phyloP scores from a whole-genome alignment of 805 yeast species.

The Ogataea zsoltii region DNA sequence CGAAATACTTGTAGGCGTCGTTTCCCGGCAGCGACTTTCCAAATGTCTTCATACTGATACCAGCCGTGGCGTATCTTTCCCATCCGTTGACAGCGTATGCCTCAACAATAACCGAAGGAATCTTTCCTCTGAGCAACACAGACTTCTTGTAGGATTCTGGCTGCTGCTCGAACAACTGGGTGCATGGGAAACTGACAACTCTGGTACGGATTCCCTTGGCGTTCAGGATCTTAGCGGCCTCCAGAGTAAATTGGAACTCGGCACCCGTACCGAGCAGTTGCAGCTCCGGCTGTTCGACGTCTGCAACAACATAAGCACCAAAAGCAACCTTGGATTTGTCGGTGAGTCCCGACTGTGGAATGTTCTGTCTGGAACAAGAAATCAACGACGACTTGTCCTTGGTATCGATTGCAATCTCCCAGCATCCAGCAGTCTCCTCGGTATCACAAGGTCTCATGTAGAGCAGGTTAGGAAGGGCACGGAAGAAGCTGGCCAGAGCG shows the following conservation, averaged over 20 bases:
- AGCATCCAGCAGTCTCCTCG: constrained; percentile 82
- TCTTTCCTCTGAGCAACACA: constrained; percentile 84
- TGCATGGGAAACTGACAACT: constrained; percentile 92
- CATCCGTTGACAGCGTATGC: constrained; percentile 90
- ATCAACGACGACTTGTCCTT: constrained; percentile 67
- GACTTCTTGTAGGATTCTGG: constrained; percentile 75
- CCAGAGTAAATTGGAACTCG: constrained; percentile 82
- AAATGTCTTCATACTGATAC: constrained; percentile 90
- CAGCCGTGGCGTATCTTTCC: constrained; percentile 94
- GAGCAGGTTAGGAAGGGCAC: constrained; percentile 77
- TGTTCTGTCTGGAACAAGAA: constrained; percentile 80
- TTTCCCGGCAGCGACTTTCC: constrained; percentile 94
- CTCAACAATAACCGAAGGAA: constrained; percentile 91
- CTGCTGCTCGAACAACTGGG: constrained; percentile 85
- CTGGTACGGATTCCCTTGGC: constrained; percentile 67
- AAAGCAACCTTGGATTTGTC: constrained; percentile 77
- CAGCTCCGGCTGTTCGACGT: constrained; percentile 58
- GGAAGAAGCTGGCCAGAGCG: constrained; percentile 75
- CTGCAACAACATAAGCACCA: constrained; percentile 83
- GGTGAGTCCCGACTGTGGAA: constrained; percentile 90
- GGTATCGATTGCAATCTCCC: constrained; percentile 61
- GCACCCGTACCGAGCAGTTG: constrained; percentile 87
- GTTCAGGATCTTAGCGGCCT: constrained; percentile 71
- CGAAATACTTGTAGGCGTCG: constrained; percentile 80
- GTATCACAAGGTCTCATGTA: constrained; percentile 94